These are phyloP conservation scores for Claviceps fusiformis DNA, from an alignment of 2,329 filamentous ascomycete species.

Conservation along the genomic window DNA sequence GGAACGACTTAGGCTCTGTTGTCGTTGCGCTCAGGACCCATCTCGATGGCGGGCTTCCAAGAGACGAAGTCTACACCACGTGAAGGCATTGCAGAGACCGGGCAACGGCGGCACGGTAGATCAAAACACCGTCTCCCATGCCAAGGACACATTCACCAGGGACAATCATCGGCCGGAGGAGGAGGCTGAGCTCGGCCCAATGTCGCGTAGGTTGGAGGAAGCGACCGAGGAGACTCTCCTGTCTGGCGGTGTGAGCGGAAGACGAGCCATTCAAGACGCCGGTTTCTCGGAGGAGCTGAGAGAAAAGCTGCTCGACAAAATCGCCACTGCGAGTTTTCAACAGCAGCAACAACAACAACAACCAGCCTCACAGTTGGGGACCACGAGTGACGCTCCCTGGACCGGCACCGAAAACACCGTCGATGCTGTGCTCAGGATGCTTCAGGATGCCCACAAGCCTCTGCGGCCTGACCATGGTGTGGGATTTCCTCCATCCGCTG, in stretches of 20 bases:
- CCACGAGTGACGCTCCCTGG: constrained; percentile 49
- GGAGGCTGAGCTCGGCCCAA: constrained; percentile 24
- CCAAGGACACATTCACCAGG: not conserved
- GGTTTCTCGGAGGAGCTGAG: constrained; percentile 53
- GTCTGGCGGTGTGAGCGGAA: constrained; percentile 45
- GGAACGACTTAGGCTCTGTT: not conserved
- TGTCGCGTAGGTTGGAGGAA: constrained; percentile 45
- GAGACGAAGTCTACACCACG: not conserved
- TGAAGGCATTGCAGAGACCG: not conserved
- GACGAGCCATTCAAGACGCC: constrained; percentile 44
- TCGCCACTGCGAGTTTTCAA: constrained; percentile 41
- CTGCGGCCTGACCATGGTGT: constrained; percentile 38
- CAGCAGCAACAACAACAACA: constrained; percentile 29
- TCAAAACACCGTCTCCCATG: not conserved
- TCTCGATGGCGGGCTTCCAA: not conserved
- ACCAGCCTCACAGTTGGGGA: not conserved
- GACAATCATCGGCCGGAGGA: not conserved
- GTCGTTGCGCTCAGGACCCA: not conserved
- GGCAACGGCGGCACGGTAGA: not conserved
- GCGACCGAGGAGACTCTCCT: constrained; percentile 50
- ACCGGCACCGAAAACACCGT: constrained; percentile 59
- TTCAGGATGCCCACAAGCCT: constrained; percentile 65
- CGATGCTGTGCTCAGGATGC: constrained; percentile 73
- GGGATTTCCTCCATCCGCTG: constrained; percentile 28
- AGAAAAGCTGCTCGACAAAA: constrained; percentile 39